Conservation (phyloP, 768 basidiomycete genomes). For the Pleurotus citrinopileatus region DNA sequence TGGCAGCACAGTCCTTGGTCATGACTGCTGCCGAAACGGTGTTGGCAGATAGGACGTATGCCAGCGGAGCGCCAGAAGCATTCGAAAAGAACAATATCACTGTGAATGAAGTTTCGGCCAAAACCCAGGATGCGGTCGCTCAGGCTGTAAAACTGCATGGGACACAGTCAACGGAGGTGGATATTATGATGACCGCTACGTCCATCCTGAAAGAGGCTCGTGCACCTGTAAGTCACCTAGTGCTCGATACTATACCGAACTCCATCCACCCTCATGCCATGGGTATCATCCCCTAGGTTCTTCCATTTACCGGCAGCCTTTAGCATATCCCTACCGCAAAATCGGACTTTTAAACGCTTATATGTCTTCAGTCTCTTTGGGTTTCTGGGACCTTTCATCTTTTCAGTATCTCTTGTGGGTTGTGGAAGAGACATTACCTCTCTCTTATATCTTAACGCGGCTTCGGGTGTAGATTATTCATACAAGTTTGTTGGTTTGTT, state of each 20-base stretch:
- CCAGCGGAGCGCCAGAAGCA: slow-evolving; percentile 29
- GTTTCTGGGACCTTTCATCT: slow-evolving; percentile 17
- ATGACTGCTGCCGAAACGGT: slow-evolving; percentile 76
- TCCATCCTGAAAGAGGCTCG: slow-evolving; percentile 42
- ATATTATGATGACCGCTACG: slow-evolving; percentile 73
- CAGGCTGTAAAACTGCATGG: slow-evolving; percentile 79
- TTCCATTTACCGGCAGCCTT: slow-evolving; percentile 18
- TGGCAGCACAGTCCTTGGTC: slow-evolving; percentile 80
- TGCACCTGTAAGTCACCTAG: slow-evolving; percentile 26
- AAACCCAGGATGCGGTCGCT: slow-evolving; percentile 68
- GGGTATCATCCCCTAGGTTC: slow-evolving; percentile 5
- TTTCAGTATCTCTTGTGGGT: slow-evolving; percentile 25
- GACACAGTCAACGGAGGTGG: slow-evolving; percentile 71
- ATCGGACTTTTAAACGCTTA: slow-evolving; percentile 36
- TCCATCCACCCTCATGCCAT: slow-evolving; percentile 17
- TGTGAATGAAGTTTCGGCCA: slow-evolving; percentile 48
- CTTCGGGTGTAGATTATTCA: slow-evolving; percentile 7
- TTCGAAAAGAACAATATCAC: slow-evolving; percentile 35
- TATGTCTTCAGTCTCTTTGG: slow-evolving; percentile 22
- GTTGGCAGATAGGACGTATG: slow-evolving; percentile 44
- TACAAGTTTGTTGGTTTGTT: neutral
- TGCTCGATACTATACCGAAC: slow-evolving; percentile 18
- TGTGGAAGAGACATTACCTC: slow-evolving; percentile 24
- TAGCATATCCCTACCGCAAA: slow-evolving; percentile 18
- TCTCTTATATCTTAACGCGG: slow-evolving; percentile 18